Evolutionary conservation across 2,329 filamentous ascomycete species (phyloP).

Genomic region (Hypoxylon sp.): DNA sequence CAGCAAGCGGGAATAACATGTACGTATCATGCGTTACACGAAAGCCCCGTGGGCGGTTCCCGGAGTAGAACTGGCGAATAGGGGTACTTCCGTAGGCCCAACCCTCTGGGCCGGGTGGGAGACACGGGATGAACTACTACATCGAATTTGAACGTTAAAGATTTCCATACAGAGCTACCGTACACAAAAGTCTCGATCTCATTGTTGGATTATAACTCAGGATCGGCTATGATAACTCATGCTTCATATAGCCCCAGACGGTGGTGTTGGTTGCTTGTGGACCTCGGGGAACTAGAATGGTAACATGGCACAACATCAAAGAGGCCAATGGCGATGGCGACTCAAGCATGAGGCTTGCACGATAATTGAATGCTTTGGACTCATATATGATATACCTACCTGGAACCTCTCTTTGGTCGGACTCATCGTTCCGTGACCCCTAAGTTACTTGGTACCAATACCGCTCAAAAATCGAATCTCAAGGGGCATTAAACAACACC

Average conservation of each 20-base stretch:
- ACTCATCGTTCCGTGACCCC: neutral
- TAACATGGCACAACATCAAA: neutral
- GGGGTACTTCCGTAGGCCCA: constrained; percentile 9
- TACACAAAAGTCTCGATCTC: constrained; percentile 7
- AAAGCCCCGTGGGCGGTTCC: neutral
- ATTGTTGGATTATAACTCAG: neutral
- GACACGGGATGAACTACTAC: constrained; percentile 4
- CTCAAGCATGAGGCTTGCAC: neutral
- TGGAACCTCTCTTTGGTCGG: neutral
- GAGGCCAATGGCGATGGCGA: neutral
- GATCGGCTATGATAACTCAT: constrained; percentile 1
- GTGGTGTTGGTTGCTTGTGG: constrained; percentile 15
- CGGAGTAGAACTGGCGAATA: constrained; percentile 13
- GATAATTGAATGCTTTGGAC: neutral
- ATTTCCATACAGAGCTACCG: neutral
- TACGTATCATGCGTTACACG: constrained; percentile 6
- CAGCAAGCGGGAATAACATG: constrained; percentile 3
- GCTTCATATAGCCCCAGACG: neutral
- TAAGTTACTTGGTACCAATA: neutral
- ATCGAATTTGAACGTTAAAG: neutral
- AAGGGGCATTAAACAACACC: neutral
- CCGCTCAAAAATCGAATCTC: neutral
- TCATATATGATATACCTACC: neutral
- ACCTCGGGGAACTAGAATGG: neutral
- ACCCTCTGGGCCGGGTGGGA: constrained; percentile 14